Evolutionary conservation across 768 basidiomycete genomes (phyloP).

Genomic region (Coprinellus aureogranulatus): DNA sequence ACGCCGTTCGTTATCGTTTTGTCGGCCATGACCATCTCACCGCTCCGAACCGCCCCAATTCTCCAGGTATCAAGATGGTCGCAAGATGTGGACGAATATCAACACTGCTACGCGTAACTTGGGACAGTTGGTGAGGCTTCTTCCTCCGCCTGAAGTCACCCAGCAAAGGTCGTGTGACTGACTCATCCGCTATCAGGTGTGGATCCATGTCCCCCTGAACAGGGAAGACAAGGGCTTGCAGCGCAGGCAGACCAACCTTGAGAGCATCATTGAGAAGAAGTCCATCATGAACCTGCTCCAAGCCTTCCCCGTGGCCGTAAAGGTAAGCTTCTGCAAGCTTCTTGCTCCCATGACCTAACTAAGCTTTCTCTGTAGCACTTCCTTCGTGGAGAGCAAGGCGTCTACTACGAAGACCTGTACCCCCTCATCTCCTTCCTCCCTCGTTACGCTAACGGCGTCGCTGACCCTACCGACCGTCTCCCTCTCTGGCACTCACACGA

Average conservation of each 20-base stretch:
- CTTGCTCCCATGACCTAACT: background rate
- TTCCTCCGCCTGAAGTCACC: constrained; percentile 2
- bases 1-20: constrained; percentile 63
- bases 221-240: constrained; percentile 31
- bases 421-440: constrained; percentile 68
- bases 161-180: background rate
- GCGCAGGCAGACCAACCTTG: constrained; percentile 29
- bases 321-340: constrained; percentile 37
- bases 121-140: constrained; percentile 49
- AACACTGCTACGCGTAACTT: constrained; percentile 55
- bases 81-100: constrained; percentile 70
- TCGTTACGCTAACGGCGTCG: constrained; percentile 43
- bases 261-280: constrained; percentile 68
- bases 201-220: constrained; percentile 53
- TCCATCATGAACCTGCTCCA: constrained; percentile 73
- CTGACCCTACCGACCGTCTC: constrained; percentile 43
- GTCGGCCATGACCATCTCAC: constrained; percentile 37
- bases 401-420: constrained; percentile 74
- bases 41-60: background rate
- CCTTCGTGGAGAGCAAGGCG: constrained; percentile 65
- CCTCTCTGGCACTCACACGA: constrained; percentile 53
- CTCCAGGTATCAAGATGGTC: constrained; percentile 61
- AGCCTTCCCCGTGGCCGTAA: constrained; percentile 66
- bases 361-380: constrained; percentile 41
- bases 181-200: constrained; percentile 38